Base-by-base conservation (phyloP, 1,139 yeast genomes). In the Taphrina communis region DNA sequence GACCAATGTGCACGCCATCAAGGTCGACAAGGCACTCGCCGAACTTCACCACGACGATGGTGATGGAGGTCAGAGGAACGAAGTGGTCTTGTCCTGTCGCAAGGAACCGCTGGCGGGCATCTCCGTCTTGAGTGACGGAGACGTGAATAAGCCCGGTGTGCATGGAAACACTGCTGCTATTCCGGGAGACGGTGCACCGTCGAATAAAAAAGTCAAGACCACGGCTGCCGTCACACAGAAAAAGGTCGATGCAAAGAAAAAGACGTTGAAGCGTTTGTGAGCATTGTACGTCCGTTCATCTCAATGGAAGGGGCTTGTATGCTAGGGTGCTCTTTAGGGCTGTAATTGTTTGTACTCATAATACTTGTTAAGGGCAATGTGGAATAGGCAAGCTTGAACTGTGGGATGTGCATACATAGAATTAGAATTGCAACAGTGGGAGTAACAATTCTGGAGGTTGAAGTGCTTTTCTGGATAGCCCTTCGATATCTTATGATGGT, bases 1-100 rank as follows among this genome's bases (percentile, higher is more conserved):
- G 78, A 76, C 79, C 4, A 69, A 68, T 41, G 76, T 77, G 38
- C 79, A 77, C 68, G 78, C 78, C 25, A 53, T 72, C 38, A 71
- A 70, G 41, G 53, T 31, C 21, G 53, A 58, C 62, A 58, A 58
- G 62, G 62, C 62, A 14, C 39, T 58, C 7, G 19, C 25, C 14
- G 62, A 58, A 21, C 31, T 58, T 31, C 36, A 39, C 11, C 51
- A 48, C 35, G 42, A 39, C 42, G 42, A 39, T 4, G 31, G 4
- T 4, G 42, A 39, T 6, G 14, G 14, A 17, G 25, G 17, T 19
- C 14, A 19, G 42, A 38, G 46, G 35, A 19, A n/a, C 25, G 36
- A 36, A 11, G 50, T 58, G 36, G 21, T 6, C 19, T 42, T 58
- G 42, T 58, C 62, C 11, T 58, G 46, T 44, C 53, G 12, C 14